Base-by-base conservation (phyloP, 805 yeast genomes). In the Kazachstania taianensis region DNA sequence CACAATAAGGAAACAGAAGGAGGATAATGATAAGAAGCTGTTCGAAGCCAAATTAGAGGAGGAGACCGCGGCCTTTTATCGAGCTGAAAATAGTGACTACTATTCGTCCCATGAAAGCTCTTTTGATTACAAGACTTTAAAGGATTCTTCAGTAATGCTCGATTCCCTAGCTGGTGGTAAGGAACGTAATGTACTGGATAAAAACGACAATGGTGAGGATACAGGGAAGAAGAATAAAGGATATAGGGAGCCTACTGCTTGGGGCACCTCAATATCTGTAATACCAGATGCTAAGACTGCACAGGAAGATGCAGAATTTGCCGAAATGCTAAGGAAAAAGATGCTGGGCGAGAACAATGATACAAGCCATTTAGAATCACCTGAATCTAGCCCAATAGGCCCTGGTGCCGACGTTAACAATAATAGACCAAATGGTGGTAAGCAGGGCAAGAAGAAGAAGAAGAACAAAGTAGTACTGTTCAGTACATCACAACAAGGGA, bases 231-330 rank as follows among this genome's bases (percentile, higher is more conserved):
- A 28, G 22, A 39, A 29, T 15, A 37, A 46, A 13, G 50, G 47
- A 0, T 56, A 55, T 9, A 59, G 51, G 37, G 62, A 65, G 27
- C 70, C 73, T 1, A 78, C 92, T 0, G 75, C 82, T 3, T 82
- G 94, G 94, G 94, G 94, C 0, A 81, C 92, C 0, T 54, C 57
- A 22, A 57, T 55, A 9, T 61, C 42, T 6, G 45, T 51, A 7
- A 42, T 40, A n/a, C 44, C 45, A 19, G 59, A 57, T 20, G 63
- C 63, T 20, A 53, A 55, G 13, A 59, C 59, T 3, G 54, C 53
- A 1, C 66, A 60, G 7, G 71, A 67, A 38, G 70, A 65, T 27
- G 63, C 66, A 50, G 77, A 70, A 29, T 50, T 60, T 33, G 67
- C 64, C 38, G 70, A 72, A 39, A 62, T 72, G 68, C 63, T 78